phyloP scores from a whole-genome alignment of 1,139 yeast species.

The Pichia sp. region DNA sequence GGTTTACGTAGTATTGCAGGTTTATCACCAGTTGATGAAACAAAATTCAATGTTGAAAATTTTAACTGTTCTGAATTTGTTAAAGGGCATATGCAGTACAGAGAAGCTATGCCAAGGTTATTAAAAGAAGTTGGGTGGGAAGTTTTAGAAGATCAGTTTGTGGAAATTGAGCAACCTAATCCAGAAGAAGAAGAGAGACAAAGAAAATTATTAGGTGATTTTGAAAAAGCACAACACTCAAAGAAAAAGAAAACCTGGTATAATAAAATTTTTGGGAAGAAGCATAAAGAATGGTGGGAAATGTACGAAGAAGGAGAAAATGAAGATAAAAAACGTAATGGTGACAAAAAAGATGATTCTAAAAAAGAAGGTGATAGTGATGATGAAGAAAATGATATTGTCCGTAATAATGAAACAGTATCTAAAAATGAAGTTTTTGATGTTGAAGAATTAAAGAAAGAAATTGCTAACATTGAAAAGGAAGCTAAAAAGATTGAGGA shows the following conservation, averaged over 20 bases:
- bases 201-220: constrained; percentile 71
- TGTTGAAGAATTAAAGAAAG: constrained; percentile 40
- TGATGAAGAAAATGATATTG: neutral
- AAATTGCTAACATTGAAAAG: constrained; percentile 41
- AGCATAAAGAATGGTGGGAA: constrained; percentile 87
- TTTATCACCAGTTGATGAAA: constrained; percentile 58
- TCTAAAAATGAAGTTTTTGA: constrained; percentile 34
- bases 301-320: constrained; percentile 44
- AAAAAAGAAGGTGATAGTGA: neutral
- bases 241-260: constrained; percentile 48
- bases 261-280: constrained; percentile 60
- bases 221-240: constrained; percentile 73
- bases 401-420: neutral
- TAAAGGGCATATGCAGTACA: constrained; percentile 95
- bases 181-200: constrained; percentile 81
- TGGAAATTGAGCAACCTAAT: constrained; percentile 95
- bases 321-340: constrained; percentile 19
- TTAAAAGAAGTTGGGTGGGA: constrained; percentile 69
- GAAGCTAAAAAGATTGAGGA: constrained; percentile 18
- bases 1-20: constrained; percentile 91
- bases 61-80: constrained; percentile 81
- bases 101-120: constrained; percentile 85
- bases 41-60: constrained; percentile 51
- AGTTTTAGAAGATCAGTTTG: constrained; percentile 82
- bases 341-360: constrained; percentile 14